These are phyloP conservation scores for Aleurites moluccanus DNA, from an alignment of 441 rosid species.

Conservation along the genomic window DNA sequence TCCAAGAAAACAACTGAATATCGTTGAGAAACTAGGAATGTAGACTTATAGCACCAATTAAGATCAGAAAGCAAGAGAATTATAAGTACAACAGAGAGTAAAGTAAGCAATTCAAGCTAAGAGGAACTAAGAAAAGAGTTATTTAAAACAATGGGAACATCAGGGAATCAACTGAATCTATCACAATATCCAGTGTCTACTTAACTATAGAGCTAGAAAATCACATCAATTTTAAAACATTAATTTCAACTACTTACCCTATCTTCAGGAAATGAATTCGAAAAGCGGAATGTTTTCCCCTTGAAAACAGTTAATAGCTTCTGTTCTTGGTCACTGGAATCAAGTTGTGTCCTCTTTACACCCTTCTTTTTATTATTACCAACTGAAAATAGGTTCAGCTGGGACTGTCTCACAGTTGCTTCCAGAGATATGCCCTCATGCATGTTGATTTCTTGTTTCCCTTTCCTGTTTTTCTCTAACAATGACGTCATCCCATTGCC, in stretches of 20 bases:
- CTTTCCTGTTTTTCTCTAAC: constrained; percentile 37
- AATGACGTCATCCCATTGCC: constrained; percentile 38
- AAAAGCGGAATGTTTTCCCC: constrained; percentile 80
- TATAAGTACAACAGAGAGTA: background rate
- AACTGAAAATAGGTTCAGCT: constrained; percentile 34
- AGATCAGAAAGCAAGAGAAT: background rate
- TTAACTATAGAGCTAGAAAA: background rate
- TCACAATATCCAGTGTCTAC: background rate
- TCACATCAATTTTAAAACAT: constrained; percentile 5
- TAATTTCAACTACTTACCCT: constrained; percentile 54
- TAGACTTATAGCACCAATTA: background rate
- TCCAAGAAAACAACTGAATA: background rate
- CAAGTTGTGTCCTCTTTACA: constrained; percentile 38
- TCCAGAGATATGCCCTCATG: constrained; percentile 34
- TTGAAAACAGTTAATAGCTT: constrained; percentile 53
- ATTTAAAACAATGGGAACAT: background rate
- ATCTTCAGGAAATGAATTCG: constrained; percentile 75
- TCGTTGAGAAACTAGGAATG: constrained; percentile 2
- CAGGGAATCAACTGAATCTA: background rate
- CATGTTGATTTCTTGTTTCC: constrained; percentile 36
- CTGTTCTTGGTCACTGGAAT: constrained; percentile 41
- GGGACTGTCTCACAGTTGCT: constrained; percentile 35
- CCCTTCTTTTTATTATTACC: constrained; percentile 37
- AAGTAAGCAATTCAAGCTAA: background rate
- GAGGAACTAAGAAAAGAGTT: background rate